Evolutionary conservation across 306 rosid species (phyloP).

Genomic region (Quercus bicolor): DNA sequence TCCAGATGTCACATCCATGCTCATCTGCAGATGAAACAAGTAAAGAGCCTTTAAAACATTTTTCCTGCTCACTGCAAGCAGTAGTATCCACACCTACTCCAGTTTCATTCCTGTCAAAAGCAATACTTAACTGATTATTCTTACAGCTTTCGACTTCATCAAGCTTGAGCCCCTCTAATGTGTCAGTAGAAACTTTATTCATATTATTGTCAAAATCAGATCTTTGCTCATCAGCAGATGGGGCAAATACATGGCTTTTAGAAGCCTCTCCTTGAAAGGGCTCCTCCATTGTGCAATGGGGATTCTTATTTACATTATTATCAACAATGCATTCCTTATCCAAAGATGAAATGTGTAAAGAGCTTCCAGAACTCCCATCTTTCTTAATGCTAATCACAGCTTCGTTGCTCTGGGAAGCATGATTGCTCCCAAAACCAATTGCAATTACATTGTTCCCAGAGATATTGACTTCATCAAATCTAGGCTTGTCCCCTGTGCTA

Average conservation of each 20-base stretch:
- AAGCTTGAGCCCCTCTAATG: conserved; percentile 25
- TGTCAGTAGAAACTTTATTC: conserved; percentile 25
- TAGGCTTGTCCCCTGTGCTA: conserved; percentile 29
- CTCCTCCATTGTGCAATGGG: conserved; percentile 7
- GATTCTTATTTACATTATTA: background rate
- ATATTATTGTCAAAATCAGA: conserved; percentile 19
- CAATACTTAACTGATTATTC: conserved; percentile 27
- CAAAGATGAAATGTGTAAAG: background rate
- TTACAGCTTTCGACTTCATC: conserved; percentile 25
- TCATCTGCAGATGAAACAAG: conserved; percentile 15
- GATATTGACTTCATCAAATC: conserved; percentile 25
- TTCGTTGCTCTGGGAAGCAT: conserved; percentile 25
- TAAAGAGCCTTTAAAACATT: background rate
- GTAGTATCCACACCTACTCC: conserved; percentile 15
- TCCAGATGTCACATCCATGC: conserved; percentile 6
- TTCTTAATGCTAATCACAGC: conserved; percentile 22
- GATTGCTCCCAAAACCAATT: conserved; percentile 25
- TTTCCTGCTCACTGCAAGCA: conserved; percentile 19
- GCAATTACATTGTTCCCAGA: conserved; percentile 22
- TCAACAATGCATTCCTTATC: background rate
- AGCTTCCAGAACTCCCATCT: conserved; percentile 32
- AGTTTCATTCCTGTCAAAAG: conserved; percentile 22
- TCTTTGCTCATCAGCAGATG: conserved; percentile 24
- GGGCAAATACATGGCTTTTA: conserved; percentile 1
- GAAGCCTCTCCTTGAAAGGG: conserved; percentile 8